Evolutionary conservation across 257 asterid genomes (phyloP).

Genomic region (Thymus quinquecostatus): DNA sequence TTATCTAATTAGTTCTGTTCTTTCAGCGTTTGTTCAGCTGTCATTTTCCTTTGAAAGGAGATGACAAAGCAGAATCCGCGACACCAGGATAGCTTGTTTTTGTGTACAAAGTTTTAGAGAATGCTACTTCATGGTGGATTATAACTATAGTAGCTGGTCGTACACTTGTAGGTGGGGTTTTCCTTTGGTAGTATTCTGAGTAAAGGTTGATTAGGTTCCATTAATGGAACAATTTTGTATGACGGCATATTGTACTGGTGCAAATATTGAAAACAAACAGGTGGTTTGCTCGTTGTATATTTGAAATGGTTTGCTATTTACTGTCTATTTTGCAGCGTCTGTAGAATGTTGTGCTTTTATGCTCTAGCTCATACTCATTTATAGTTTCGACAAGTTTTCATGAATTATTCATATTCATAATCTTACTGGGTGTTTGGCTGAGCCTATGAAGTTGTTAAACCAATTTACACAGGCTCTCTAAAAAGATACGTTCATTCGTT

Average conservation of each 20-base stretch:
- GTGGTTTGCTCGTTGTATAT: background rate
- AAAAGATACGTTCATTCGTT: no score
- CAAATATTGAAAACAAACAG: background rate
- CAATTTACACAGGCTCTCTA: no score
- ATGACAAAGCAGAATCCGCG: conserved; percentile 26
- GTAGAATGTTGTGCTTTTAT: no score
- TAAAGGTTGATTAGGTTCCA: background rate
- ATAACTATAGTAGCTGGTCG: conserved; percentile 6
- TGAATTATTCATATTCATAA: no score
- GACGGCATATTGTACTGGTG: background rate
- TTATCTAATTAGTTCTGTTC: background rate
- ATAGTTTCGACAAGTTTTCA: no score
- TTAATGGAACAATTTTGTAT: background rate
- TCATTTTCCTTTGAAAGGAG: conserved; percentile 24
- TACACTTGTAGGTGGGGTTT: conserved; percentile 20
- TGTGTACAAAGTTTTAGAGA: conserved; percentile 27
- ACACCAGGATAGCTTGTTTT: background rate
- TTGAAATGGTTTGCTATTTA: background rate
- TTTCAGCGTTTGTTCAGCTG: conserved; percentile 21
- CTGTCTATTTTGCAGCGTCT: no score
- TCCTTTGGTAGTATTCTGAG: background rate
- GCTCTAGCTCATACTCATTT: no score
- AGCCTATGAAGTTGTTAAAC: no score
- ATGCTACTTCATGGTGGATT: conserved; percentile 4
- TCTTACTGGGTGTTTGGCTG: no score